Conservation (phyloP, 2,329 filamentous ascomycete species). For the Thelonectria blattea region DNA sequence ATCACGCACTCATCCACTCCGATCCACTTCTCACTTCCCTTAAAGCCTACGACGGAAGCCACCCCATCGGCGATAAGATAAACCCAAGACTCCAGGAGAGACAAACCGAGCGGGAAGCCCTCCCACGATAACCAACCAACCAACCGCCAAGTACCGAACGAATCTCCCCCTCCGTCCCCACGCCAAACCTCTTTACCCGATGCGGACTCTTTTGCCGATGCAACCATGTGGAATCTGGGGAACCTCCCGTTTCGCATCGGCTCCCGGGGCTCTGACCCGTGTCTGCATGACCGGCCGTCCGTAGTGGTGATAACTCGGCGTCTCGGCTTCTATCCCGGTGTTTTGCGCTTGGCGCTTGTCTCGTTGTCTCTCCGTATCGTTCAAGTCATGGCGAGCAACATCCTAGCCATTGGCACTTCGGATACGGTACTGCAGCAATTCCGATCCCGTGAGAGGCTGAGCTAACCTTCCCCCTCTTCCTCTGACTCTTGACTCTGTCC, state of each 20-base stretch:
- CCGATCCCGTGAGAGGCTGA: slow-evolving; percentile 1
- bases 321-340: slow-evolving; percentile 25
- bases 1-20: not conserved
- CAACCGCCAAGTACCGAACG: not conserved
- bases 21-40: not conserved
- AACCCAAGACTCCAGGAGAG: too few relatives aligned
- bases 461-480: slow-evolving; percentile 10
- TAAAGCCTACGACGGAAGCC: not conserved
- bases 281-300: not conserved
- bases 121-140: not conserved
- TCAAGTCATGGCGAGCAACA: not conserved
- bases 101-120: not conserved
- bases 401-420: not conserved
- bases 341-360: not conserved
- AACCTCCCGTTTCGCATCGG: not conserved
- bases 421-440: not conserved
- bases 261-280: slow-evolving; percentile 1
- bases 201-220: slow-evolving; percentile 16
- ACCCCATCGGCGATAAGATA: not conserved
- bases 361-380: slow-evolving; percentile 3
- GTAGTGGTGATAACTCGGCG: slow-evolving; percentile 36
- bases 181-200: slow-evolving; percentile 7
- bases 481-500: too few relatives aligned
- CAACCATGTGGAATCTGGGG: slow-evolving; percentile 19
- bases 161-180: not conserved